These are phyloP conservation scores for Lentinula sp. DNA, from an alignment of 768 basidiomycete species.

Conservation along the genomic window DNA sequence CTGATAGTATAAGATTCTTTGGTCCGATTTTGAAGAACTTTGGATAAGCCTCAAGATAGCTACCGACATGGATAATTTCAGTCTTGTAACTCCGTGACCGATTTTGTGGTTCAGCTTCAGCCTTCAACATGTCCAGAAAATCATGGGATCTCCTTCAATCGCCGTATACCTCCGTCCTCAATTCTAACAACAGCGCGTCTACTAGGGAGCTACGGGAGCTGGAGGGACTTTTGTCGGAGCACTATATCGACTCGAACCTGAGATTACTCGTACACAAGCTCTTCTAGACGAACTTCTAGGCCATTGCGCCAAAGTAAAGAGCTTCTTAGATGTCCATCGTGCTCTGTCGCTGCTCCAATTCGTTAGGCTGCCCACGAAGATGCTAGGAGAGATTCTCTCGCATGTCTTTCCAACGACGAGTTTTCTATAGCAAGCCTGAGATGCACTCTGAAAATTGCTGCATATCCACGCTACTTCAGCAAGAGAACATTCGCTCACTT, in stretches of 20 bases:
- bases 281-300: background rate
- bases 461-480: background rate
- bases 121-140: no score
- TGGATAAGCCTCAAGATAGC: no score
- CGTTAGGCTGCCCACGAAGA: conserved; percentile 17
- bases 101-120: no score
- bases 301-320: background rate
- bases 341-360: conserved; percentile 16
- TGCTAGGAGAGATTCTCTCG: conserved; percentile 19
- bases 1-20: no score
- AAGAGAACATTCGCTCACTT: background rate
- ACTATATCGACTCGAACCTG: background rate
- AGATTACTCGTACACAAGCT: background rate
- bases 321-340: conserved; percentile 13
- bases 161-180: background rate
- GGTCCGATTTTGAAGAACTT: no score
- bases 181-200: background rate
- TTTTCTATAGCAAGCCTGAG: conserved; percentile 12
- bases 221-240: background rate
- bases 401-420: conserved; percentile 15
- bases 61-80: no score
- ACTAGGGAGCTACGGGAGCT: background rate
- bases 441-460: conserved; percentile 18
- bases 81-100: no score
- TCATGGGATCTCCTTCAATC: background rate